Base-by-base conservation (phyloP, 331 rosid genomes). In the Stylosanthes scabra region DNA sequence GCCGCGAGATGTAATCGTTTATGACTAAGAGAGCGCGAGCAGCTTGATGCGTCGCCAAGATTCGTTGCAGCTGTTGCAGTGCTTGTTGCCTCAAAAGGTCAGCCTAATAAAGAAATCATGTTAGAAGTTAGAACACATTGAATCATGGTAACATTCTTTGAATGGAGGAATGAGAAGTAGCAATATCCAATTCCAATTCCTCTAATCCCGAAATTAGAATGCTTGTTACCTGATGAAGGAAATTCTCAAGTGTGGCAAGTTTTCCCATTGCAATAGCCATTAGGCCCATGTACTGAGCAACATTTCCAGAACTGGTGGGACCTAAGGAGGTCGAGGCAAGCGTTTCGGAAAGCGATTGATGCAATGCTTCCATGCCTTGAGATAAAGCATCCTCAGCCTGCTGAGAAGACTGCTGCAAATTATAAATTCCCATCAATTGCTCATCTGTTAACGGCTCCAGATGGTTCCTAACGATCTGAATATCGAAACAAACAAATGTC, bases 191-290 rank as follows among this genome's bases (percentile, higher is more conserved):
- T 16, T 13, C 41, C 10, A 15, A 14, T 39, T 41, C 34, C 1
- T 44, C n/a, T 42, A 5, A 7, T 34, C 11, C 49, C 64, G 25
- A 69, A 45, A 50, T 60, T 72, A 62, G 25, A n/a, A 64, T 31
- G 34, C 16, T 51, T 50, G 2, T 12, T 70, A 84, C 97, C 91
- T 93, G 98, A 78, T 87, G 83, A 74, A 88, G 81, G 83, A 90
- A 93, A 69, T 74, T 86, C 81, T 90, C 96, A 0, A 90, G 76
- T n/a, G 90, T 84, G 44, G 92, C 85, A 67, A 93, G 90, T 63
- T 90, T 90, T 75, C 89, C 86, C 96, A 93, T 88, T 40, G 96
- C 96, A 54, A 93, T 75, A 1, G 93, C 97, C 98, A 93, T 93
- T 84, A 90, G 97, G 9, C 90, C 97, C 97, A 90, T 93, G 76